phyloP scores from a whole-genome alignment of 2,329 filamentous ascomycete species.

The Ascocoryne sarcoides region DNA sequence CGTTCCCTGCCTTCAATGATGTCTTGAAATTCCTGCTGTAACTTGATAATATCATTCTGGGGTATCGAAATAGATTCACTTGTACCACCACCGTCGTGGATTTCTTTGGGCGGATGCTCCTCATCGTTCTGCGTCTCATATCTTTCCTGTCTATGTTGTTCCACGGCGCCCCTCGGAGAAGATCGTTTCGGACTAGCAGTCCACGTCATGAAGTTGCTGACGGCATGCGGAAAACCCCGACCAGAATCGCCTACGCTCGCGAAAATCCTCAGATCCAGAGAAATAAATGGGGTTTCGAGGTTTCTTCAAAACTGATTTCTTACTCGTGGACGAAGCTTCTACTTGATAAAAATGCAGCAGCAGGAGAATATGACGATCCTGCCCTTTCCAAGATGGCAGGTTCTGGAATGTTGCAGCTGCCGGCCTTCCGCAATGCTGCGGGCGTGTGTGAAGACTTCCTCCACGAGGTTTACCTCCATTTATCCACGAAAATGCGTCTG shows the following conservation, averaged over 20 bases:
- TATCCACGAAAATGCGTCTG: slow-evolving; percentile 5
- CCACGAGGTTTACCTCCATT: slow-evolving; percentile 11
- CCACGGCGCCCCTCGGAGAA: not conserved
- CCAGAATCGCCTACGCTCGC: slow-evolving; percentile 15
- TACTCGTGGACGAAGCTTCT: slow-evolving; percentile 24
- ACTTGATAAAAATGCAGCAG: slow-evolving; percentile 16
- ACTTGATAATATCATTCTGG: not conserved
- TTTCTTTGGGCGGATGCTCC: not conserved
- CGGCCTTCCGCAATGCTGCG: slow-evolving; percentile 1
- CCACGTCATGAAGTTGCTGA: not conserved
- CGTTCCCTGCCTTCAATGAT: not conserved
- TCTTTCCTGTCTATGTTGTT: not conserved
- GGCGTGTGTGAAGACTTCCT: slow-evolving; percentile 21
- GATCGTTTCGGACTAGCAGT: not conserved
- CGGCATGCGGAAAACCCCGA: slow-evolving; percentile 14
- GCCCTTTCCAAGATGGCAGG: not conserved
- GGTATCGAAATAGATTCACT: not conserved
- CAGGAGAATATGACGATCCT: slow-evolving; percentile 5
- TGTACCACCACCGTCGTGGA: not conserved
- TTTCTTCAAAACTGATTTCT: slow-evolving; percentile 13
- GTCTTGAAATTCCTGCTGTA: not conserved
- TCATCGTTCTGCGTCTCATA: no score
- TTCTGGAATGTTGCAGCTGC: not conserved
- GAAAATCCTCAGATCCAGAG: slow-evolving; percentile 10
- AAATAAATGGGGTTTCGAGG: slow-evolving; percentile 23